Evolutionary conservation across 257 asterid genomes (phyloP).

Genomic region (Verbena officinalis): DNA sequence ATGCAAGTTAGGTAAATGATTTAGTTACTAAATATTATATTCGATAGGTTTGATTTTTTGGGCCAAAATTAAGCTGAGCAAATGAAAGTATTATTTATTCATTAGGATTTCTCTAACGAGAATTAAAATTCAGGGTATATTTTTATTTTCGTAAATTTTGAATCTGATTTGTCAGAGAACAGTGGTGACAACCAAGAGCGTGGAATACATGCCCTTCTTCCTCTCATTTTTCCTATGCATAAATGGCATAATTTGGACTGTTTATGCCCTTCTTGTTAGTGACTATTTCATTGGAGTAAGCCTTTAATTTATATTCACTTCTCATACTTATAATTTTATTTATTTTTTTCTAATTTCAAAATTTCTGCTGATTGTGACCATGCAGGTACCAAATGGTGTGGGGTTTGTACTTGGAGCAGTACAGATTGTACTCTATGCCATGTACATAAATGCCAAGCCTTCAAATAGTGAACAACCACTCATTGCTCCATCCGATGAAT

Average conservation of each 20-base stretch:
- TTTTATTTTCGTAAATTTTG: too few relatives aligned
- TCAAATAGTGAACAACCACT: slow-evolving; percentile 20
- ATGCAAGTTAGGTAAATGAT: neutral
- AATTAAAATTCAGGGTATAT: too few relatives aligned
- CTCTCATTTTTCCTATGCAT: slow-evolving; percentile 32
- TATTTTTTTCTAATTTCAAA: too few relatives aligned
- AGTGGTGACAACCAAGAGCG: slow-evolving; percentile 36
- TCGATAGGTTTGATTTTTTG: too few relatives aligned
- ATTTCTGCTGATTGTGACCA: too few relatives aligned
- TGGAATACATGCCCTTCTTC: slow-evolving; percentile 37
- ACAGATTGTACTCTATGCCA: slow-evolving; percentile 36
- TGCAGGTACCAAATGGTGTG: slow-evolving; percentile 45
- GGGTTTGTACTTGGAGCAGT: slow-evolving; percentile 44
- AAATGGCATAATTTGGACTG: slow-evolving; percentile 28
- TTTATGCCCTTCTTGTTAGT: slow-evolving; percentile 31
- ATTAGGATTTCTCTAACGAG: too few relatives aligned
- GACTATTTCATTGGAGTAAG: slow-evolving; percentile 6
- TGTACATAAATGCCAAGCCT: slow-evolving; percentile 29
- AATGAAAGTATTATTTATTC: too few relatives aligned
- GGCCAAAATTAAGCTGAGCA: too few relatives aligned
- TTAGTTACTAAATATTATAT: neutral
- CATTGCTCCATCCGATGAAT: neutral
- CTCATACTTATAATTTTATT: too few relatives aligned
- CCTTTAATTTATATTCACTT: too few relatives aligned
- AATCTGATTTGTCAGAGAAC: slow-evolving; percentile 21